These are phyloP conservation scores for Syzygium oleosum DNA, from an alignment of 345 rosid species.

Conservation along the genomic window DNA sequence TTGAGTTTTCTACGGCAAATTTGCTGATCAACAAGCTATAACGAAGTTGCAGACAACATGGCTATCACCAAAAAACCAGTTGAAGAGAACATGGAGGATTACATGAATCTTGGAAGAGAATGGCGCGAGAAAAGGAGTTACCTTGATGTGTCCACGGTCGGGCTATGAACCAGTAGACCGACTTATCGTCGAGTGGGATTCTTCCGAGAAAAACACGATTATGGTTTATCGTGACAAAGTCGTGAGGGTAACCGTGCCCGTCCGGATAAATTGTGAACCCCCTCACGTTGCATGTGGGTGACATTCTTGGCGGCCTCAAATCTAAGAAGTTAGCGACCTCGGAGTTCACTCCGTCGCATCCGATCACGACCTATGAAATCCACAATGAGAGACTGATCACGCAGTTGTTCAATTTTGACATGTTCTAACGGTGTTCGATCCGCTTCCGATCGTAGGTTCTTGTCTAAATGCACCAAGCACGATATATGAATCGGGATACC, in stretches of 20 bases:
- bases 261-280: background rate
- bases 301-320: background rate
- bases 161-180: conserved; percentile 17
- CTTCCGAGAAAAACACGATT: conserved; percentile 3
- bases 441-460: background rate
- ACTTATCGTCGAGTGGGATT: conserved; percentile 5
- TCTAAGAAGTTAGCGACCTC: background rate
- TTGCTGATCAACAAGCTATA: background rate
- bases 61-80: background rate
- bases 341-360: conserved; percentile 11
- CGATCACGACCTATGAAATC: background rate
- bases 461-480: background rate
- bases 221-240: background rate
- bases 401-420: background rate
- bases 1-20: background rate
- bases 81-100: background rate
- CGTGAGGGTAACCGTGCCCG: background rate
- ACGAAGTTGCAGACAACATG: background rate
- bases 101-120: background rate
- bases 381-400: background rate
- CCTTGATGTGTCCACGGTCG: conserved; percentile 8
- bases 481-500: background rate
- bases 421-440: background rate
- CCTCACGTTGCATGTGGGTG: background rate
- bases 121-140: background rate